Conservation (phyloP, 2,329 filamentous ascomycete species). For the Metarhizium album region DNA sequence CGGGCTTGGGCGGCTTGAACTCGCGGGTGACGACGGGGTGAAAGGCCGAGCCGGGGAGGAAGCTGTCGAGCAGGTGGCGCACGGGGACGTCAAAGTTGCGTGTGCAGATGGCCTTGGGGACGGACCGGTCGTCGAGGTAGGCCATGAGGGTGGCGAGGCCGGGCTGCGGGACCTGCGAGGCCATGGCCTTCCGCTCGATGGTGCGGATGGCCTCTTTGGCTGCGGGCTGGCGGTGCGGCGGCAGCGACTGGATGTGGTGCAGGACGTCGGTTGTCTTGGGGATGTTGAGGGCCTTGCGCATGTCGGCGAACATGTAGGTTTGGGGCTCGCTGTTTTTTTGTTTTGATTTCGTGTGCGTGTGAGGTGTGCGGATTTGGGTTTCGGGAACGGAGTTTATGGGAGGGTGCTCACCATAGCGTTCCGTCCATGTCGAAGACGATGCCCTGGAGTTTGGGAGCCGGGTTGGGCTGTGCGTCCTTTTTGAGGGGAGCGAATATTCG, state of each 20-base stretch:
- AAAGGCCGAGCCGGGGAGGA: slow-evolving; percentile 59
- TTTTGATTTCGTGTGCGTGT: neutral
- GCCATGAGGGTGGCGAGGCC: slow-evolving; percentile 70
- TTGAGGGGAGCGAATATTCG: slow-evolving; percentile 48
- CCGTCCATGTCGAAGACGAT: slow-evolving; percentile 91
- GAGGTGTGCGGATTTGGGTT: too few species aligned
- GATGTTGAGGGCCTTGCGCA: slow-evolving; percentile 69
- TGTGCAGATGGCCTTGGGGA: slow-evolving; percentile 83
- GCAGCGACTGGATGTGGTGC: slow-evolving; percentile 70
- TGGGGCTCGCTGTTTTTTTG: slow-evolving; percentile 59
- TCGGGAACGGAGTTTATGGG: neutral
- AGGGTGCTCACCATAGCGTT: slow-evolving; percentile 60
- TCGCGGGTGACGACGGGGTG: slow-evolving; percentile 75
- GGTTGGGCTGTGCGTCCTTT: slow-evolving; percentile 15
- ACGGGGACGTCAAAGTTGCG: slow-evolving; percentile 84
- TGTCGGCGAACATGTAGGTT: slow-evolving; percentile 89
- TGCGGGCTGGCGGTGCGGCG: slow-evolving; percentile 43
- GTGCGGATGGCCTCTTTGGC: slow-evolving; percentile 65
- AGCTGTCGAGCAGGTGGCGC: slow-evolving; percentile 61
- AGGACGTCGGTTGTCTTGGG: slow-evolving; percentile 70
- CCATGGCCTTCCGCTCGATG: slow-evolving; percentile 78
- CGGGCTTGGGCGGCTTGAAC: slow-evolving; percentile 74
- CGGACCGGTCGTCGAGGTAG: slow-evolving; percentile 56
- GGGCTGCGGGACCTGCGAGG: slow-evolving; percentile 66
- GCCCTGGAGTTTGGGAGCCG: slow-evolving; percentile 40